A percentile compares a stretch with the other conserved stretches of the same genome.
phyloP scores from a whole-genome alignment of 208 protist genomes.

The Trypanosomatidae sp. region DNA sequence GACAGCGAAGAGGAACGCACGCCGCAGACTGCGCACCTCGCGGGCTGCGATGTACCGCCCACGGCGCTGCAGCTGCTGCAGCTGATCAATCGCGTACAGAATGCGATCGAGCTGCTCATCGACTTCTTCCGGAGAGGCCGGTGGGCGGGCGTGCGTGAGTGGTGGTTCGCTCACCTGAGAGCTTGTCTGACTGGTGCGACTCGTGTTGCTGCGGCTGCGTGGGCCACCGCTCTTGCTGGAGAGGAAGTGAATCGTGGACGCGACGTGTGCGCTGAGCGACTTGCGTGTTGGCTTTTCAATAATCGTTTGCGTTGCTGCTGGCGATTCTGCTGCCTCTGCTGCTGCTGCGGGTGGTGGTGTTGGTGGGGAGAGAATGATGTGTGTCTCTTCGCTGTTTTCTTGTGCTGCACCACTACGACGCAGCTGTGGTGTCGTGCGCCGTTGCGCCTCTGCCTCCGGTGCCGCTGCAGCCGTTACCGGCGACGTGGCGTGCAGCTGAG shows the following conservation, averaged over 20 bases:
- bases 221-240: no score
- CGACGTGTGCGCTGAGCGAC: no score
- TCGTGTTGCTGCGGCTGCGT: slow-evolving; percentile 6
- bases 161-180: slow-evolving; percentile 5
- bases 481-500: not conserved
- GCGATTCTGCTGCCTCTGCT: no score
- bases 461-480: not conserved
- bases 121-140: slow-evolving; percentile 39
- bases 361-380: no score
- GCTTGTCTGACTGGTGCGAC: slow-evolving; percentile 6
- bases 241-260: no score
- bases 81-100: slow-evolving; percentile 39
- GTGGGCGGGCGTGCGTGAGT: slow-evolving; percentile 19
- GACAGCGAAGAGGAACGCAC: slow-evolving; percentile 51
- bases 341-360: no score
- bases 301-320: no score
- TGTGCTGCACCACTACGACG: no score
- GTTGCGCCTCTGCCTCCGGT: not conserved
- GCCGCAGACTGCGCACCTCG: slow-evolving; percentile 56
- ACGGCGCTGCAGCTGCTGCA: slow-evolving; percentile 41
- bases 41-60: slow-evolving; percentile 38
- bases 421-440: not conserved
- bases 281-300: no score
- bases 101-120: slow-evolving; percentile 56
- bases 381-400: not conserved